phyloP scores from a whole-genome alignment of 345 rosid species.

The Eutrema japonicum region DNA sequence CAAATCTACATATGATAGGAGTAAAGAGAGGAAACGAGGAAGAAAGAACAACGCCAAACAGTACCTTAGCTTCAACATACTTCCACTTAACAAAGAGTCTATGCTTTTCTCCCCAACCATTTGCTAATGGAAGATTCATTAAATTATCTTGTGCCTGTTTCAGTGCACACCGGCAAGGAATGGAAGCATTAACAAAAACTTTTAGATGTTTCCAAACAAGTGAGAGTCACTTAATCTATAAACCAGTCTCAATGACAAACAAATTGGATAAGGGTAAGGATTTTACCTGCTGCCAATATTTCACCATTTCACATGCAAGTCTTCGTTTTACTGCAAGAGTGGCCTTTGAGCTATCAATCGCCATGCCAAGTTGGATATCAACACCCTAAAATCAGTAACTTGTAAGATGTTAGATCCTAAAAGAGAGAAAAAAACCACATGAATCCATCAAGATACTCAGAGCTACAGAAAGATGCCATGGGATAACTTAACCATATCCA shows the following conservation, averaged over 20 bases:
- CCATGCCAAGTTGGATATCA: constrained; percentile 98
- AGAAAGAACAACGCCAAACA: background rate
- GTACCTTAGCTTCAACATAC: constrained; percentile 87
- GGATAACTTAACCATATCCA: constrained; percentile 26
- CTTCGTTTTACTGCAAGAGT: constrained; percentile 99
- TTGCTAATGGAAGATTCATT: constrained; percentile 82
- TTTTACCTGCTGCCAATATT: constrained; percentile 97
- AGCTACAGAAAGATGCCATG: background rate
- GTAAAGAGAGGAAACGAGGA: background rate
- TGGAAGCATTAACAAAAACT: constrained; percentile 14
- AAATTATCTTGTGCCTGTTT: constrained; percentile 94
- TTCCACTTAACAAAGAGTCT: constrained; percentile 89
- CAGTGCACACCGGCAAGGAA: constrained; percentile 34
- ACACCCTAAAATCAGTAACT: constrained; percentile 64
- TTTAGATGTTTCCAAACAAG: constrained; percentile 25
- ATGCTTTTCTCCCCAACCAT: constrained; percentile 99
- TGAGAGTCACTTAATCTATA: background rate
- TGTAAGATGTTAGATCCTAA: constrained; percentile 26
- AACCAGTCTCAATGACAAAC: background rate
- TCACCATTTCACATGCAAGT: constrained; percentile 99
- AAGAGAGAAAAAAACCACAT: constrained; percentile 13
- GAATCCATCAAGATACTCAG: background rate
- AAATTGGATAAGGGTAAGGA: background rate
- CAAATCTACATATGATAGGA: background rate
- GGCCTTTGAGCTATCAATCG: constrained; percentile 97